A percentile compares a stretch with the other conserved stretches of the same genome.
These are phyloP conservation scores for Daldinia loculata DNA, from an alignment of 495 filamentous ascomycete species.

Conservation along the genomic window DNA sequence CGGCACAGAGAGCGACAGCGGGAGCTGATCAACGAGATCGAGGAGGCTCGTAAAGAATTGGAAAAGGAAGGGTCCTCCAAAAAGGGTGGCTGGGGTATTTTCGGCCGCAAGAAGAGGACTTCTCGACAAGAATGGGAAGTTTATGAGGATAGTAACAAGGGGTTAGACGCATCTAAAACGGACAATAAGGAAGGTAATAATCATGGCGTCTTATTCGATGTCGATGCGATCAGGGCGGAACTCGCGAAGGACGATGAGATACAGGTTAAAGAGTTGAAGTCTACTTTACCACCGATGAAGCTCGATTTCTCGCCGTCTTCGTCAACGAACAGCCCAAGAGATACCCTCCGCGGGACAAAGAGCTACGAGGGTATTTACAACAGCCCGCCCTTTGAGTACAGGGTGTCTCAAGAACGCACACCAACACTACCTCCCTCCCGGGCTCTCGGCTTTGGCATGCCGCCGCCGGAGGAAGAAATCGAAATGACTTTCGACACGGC, in stretches of 20 bases:
- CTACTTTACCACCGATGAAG: constrained; percentile 89
- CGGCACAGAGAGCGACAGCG: constrained; percentile 87
- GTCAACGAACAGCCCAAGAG: constrained; percentile 45
- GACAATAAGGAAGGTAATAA: constrained; percentile 59
- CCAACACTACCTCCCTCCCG: constrained; percentile 34
- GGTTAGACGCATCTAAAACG: constrained; percentile 43
- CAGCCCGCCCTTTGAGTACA: constrained; percentile 44
- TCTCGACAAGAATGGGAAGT: constrained; percentile 95
- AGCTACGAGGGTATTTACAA: constrained; percentile 52
- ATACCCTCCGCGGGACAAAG: constrained; percentile 59
- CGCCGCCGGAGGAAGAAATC: constrained; percentile 55
- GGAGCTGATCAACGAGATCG: constrained; percentile 95
- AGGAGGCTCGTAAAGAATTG: constrained; percentile 87
- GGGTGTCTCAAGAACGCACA: constrained; percentile 46
- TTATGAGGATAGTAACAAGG: constrained; percentile 70
- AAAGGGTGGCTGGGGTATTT: constrained; percentile 72
- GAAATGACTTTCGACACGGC: constrained; percentile 79
- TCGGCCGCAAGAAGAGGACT: constrained; percentile 76
- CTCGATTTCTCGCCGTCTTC: constrained; percentile 65
- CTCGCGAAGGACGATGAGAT: constrained; percentile 74
- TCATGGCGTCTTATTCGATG: constrained; percentile 83
- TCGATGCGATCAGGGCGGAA: constrained; percentile 91
- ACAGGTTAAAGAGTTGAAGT: constrained; percentile 82
- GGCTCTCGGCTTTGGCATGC: constrained; percentile 12
- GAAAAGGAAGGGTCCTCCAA: constrained; percentile 65